A percentile compares a stretch with the other conserved stretches of the same genome.
These are phyloP conservation scores for Penicillium robsamsonii DNA, from an alignment of 495 filamentous ascomycete genomes.

Conservation along the genomic window DNA sequence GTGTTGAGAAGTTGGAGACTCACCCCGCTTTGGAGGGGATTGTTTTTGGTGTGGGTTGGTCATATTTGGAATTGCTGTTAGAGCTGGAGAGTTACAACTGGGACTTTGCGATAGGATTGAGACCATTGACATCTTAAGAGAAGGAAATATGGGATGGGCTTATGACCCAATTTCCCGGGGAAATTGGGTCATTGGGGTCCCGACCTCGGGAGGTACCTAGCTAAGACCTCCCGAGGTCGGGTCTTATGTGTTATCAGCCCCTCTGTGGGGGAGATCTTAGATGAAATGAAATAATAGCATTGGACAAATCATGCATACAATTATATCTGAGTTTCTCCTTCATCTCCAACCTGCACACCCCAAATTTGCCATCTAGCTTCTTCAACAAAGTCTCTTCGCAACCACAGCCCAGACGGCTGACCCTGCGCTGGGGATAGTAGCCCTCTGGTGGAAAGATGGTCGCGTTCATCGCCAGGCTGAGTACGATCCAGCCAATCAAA, in stretches of 20 bases:
- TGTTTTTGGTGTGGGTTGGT: constrained; percentile 10
- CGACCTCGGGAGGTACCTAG: too few relatives aligned
- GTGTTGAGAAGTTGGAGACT: constrained; percentile 1
- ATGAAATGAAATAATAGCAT: too few relatives aligned
- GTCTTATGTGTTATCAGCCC: neutral
- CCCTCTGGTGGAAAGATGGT: constrained; percentile 32
- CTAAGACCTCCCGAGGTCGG: too few relatives aligned
- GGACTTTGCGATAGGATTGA: too few relatives aligned
- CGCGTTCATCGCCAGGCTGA: constrained; percentile 33
- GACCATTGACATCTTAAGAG: neutral
- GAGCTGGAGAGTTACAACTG: too few relatives aligned
- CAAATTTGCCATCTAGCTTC: constrained; percentile 47
- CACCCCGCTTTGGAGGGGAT: constrained; percentile 17
- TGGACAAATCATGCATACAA: neutral
- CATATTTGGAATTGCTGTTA: neutral
- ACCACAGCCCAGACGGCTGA: constrained; percentile 35
- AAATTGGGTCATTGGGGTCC: too few relatives aligned
- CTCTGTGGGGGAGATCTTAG: too few relatives aligned
- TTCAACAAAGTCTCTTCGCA: constrained; percentile 44
- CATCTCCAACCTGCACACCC: constrained; percentile 61
- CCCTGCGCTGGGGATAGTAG: constrained; percentile 29
- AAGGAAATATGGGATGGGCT: neutral
- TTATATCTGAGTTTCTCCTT: constrained; percentile 40
- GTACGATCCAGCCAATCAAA: constrained; percentile 75
- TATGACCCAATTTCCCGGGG: too few relatives aligned